Conservation (phyloP, 2,329 filamentous ascomycete species). For the Madurella mycetomatis region DNA sequence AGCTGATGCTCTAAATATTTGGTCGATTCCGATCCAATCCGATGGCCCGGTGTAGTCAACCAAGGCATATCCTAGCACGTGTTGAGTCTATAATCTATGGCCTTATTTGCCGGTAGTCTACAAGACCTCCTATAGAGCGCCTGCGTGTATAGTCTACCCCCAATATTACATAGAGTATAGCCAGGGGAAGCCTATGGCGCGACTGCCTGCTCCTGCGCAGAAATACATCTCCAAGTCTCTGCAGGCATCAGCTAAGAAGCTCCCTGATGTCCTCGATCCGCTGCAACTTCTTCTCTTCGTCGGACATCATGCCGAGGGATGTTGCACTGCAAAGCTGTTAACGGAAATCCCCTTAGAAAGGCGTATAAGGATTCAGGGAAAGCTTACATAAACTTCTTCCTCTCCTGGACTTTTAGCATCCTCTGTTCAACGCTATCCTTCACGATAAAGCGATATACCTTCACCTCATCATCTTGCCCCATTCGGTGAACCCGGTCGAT, state of each 20-base stretch:
- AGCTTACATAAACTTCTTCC: conserved; percentile 92
- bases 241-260: conserved; percentile 57
- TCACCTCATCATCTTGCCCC: conserved; percentile 84
- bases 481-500: conserved; percentile 97
- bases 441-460: conserved; percentile 83
- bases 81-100: no score
- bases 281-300: conserved; percentile 87
- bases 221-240: background rate
- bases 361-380: background rate
- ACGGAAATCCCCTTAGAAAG: conserved; percentile 2
- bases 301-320: conserved; percentile 87
- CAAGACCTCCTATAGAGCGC: no score
- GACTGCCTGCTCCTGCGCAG: background rate
- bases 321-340: conserved; percentile 62
- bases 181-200: no score
- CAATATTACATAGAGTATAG: no score
- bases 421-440: conserved; percentile 89
- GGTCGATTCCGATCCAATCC: no score
- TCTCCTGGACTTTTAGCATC: conserved; percentile 89
- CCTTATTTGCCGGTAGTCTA: no score
- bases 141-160: no score
- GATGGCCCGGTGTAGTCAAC: no score
- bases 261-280: conserved; percentile 93
- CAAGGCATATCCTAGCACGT: no score
- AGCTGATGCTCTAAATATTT: no score